phyloP scores from a whole-genome alignment of 345 rosid species.

The Erodium maritimum region DNA sequence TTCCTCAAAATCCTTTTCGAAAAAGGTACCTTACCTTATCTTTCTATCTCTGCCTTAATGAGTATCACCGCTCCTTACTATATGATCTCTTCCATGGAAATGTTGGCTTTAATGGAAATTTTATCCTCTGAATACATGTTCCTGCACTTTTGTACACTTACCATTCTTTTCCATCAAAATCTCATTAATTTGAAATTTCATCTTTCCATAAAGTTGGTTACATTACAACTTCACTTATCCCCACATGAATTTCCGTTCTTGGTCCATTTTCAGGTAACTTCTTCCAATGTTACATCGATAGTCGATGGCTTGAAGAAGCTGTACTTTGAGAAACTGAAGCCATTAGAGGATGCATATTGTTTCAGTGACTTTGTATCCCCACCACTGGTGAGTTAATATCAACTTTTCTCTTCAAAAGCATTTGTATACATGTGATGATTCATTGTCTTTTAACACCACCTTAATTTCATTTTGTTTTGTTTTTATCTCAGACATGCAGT shows the following conservation, averaged over 20 bases:
- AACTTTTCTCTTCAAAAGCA: slow-evolving; percentile 2
- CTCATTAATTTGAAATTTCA: too few species aligned
- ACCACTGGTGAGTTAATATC: slow-evolving; percentile 39
- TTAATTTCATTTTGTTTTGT: slow-evolving; percentile 2
- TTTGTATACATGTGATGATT: neutral
- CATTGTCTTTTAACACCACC: neutral
- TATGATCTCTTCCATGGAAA: too few species aligned
- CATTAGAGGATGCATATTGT: slow-evolving; percentile 70
- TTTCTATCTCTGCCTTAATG: too few species aligned
- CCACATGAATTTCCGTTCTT: neutral
- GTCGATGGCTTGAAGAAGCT: slow-evolving; percentile 84
- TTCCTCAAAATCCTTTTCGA: slow-evolving; percentile 58
- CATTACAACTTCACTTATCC: neutral
- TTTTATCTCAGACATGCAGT: slow-evolving; percentile 56
- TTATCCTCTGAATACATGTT: too few species aligned
- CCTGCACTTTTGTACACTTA: neutral
- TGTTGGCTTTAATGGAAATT: too few species aligned
- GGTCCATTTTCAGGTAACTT: slow-evolving; percentile 35
- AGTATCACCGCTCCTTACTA: too few species aligned
- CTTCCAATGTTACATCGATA: slow-evolving; percentile 81
- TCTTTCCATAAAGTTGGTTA: neutral
- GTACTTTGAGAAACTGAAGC: slow-evolving; percentile 82
- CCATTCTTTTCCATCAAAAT: too few species aligned
- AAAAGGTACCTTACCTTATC: slow-evolving; percentile 49
- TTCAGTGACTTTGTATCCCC: slow-evolving; percentile 96